Percentiles rank a stretch among this genome's conserved stretches.
Evolutionary conservation across 2,329 filamentous ascomycete genomes (phyloP).

Genomic region (Verticillium isaacii): DNA sequence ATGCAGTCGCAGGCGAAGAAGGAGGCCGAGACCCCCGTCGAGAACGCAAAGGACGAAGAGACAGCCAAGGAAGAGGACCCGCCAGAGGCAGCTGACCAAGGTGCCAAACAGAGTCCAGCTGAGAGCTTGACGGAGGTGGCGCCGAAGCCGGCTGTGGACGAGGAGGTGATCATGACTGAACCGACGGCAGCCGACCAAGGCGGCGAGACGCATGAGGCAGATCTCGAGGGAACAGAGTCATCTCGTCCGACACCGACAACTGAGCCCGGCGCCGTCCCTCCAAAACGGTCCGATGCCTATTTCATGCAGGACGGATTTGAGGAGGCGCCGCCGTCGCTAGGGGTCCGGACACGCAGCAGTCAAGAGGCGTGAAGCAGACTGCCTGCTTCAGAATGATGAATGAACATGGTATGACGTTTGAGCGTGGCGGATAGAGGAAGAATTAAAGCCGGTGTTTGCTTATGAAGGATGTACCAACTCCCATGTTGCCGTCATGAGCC

Average conservation of each 20-base stretch:
- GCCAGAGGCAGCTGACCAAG: neutral
- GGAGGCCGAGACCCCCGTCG: constrained; percentile 1
- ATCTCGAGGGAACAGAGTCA: neutral
- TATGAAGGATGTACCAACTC: neutral
- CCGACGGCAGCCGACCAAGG: neutral
- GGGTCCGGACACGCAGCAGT: constrained; percentile 1
- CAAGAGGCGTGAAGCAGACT: constrained; percentile 5
- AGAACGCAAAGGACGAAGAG: constrained; percentile 9
- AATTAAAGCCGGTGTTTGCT: neutral
- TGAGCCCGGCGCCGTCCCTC: neutral
- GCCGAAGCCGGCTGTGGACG: neutral
- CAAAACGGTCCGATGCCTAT: neutral
- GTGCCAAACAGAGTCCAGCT: neutral
- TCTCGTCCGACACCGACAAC: neutral
- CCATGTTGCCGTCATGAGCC: constrained; percentile 2
- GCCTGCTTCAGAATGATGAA: neutral
- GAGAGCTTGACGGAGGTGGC: neutral
- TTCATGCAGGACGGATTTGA: constrained; percentile 8
- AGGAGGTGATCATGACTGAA: neutral
- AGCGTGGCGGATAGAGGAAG: neutral
- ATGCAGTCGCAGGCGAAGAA: constrained; percentile 27
- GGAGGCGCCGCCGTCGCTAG: constrained; percentile 4
- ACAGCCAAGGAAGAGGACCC: neutral
- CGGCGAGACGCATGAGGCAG: neutral
- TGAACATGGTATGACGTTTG: constrained; percentile 3